Base-by-base conservation (phyloP, 202 grass and related monocot genomes). In the Setaria viridis region DNA sequence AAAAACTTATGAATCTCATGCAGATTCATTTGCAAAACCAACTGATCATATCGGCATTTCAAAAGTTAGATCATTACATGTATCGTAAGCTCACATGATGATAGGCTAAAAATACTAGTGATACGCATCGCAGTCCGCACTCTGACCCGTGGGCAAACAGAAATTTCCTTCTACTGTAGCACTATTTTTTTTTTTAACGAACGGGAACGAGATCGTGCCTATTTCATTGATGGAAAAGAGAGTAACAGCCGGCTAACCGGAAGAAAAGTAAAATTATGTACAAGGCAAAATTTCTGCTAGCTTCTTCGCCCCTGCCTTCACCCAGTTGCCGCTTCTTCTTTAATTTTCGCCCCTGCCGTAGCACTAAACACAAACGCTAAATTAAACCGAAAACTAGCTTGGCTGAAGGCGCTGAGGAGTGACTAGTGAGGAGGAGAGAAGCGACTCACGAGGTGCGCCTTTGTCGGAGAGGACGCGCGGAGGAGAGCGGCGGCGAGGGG, bases 381-480 rank as follows among this genome's bases (percentile, higher is more conserved):
- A 46, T 17, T 21, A 8, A 19, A 67, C 20, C 1, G 16, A 32
- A 64, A 16, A 84, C 1, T 41, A 47, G 6, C 17, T 62, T 54
- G 5, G 16, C 1, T 42, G 20, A 37, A 7, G 21, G 1, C 2
- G 32, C 4, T 6, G 63, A 4, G 3, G 9, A 77, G 43, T 13
- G 25, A 25, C 25, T 25, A 25, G 0, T 25, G 21, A 81, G 11
- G n/a, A 83, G 34, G 8, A 60, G 30, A 42, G 15, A 5, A 77
- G 10, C 11, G 43, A 53, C 82, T 85, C 74, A 90, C 88, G 33
- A 93, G 69, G 85, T 82, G 79, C 8, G 88, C 91, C 76, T 93
- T 90, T 60, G 62, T 19, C 1, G 77, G 91, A 37, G 60, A 85
- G n/a, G 85, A 88, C 10, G 50, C 32, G 46, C 76, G 88, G 54